Evolutionary conservation across 2,329 filamentous ascomycete genomes (phyloP), one percentile per base, ranked within the genome.

Genomic region (Dendrostoma leiphaemia): DNA sequence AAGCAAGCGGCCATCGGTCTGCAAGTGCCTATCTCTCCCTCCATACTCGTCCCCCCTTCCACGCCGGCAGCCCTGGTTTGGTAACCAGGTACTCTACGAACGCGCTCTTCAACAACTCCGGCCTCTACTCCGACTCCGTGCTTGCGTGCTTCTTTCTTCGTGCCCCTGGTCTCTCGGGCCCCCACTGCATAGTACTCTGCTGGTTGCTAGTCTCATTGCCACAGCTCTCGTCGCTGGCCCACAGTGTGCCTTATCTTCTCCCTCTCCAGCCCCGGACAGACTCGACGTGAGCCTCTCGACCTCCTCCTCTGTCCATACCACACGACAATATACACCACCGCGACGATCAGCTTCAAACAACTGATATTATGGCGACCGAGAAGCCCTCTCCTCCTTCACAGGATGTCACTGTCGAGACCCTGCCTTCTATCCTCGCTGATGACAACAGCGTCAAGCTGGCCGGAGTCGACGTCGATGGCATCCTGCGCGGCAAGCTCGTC

Each of bases 401-500:
- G 23, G 47, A 57, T 32, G 48, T 89, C 62, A 91, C 87, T 23
- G 69, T 79, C 60, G 82, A 86, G 48, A 78, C 82, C 59, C 79
- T 96, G 54, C 79, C 85, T 21, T 69, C 80, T 52, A 72, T 93
- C 48, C 85, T 94, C 58, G 75, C 81, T 60, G 64, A 86, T 67
- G 91, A 96, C 71, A 80, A 74, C 48, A 86, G 88, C 65, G 89
- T 96, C 73, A 97, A 96, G 71, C 82, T 97, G 37, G 91, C 90
- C 9, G 92, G 91, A 37, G 74, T 94, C 58, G 91, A 97, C 68
- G 88, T 92, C 54, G 91, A 97, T 67, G 91, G 91, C 60, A 84
- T 91, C 48, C 78, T 96, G 52, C 89, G 91, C 53, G 91, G 91
- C 63, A 97, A 97, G 75, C 81, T 96, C 58, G 85, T 96, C 72